A percentile compares a stretch with the other conserved stretches of the same genome.
These are phyloP conservation scores for Tremellales sp. DNA, from an alignment of 1,284 basidiomycete genomes.

Conservation along the genomic window DNA sequence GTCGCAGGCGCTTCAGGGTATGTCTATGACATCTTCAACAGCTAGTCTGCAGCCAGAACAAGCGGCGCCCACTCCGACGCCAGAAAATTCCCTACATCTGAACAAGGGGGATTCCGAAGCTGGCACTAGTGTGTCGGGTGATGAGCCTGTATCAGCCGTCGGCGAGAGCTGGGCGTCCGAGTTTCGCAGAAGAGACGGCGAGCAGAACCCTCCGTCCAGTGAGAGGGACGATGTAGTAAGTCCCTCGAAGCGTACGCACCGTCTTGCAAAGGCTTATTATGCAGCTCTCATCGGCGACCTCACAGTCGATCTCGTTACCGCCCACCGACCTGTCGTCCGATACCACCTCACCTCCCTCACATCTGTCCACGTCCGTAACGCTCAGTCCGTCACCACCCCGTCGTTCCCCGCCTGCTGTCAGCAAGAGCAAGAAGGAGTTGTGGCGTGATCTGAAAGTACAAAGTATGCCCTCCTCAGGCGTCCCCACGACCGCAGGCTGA, in stretches of 20 bases:
- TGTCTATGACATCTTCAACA: slow-evolving; percentile 6
- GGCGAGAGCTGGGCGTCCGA: slow-evolving; percentile 38
- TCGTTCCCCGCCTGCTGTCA: slow-evolving; percentile 1
- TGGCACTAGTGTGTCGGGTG: background rate
- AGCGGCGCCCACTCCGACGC: slow-evolving; percentile 7
- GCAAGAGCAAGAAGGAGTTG: slow-evolving; percentile 43
- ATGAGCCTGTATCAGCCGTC: slow-evolving; percentile 4
- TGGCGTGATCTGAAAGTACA: slow-evolving; percentile 48
- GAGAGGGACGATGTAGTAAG: slow-evolving; percentile 33
- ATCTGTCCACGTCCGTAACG: slow-evolving; percentile 18
- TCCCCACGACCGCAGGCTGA: too few relatives aligned
- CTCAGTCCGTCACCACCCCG: slow-evolving; percentile 21
- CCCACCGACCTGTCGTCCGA: slow-evolving; percentile 38
- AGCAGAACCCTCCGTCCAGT: slow-evolving; percentile 7
- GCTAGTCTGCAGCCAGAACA: slow-evolving; percentile 1
- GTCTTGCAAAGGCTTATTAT: background rate
- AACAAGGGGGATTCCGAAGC: background rate
- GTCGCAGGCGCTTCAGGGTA: slow-evolving; percentile 33
- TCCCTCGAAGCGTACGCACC: background rate
- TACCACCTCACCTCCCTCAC: slow-evolving; percentile 32
- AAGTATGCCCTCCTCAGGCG: slow-evolving; percentile 33
- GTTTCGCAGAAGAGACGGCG: slow-evolving; percentile 13
- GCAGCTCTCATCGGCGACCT: slow-evolving; percentile 35
- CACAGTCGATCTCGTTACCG: slow-evolving; percentile 43
- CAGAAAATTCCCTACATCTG: slow-evolving; percentile 19